Evolutionary conservation across 2,329 filamentous ascomycete species (phyloP).

Genomic region (Neonectria magnoliae): DNA sequence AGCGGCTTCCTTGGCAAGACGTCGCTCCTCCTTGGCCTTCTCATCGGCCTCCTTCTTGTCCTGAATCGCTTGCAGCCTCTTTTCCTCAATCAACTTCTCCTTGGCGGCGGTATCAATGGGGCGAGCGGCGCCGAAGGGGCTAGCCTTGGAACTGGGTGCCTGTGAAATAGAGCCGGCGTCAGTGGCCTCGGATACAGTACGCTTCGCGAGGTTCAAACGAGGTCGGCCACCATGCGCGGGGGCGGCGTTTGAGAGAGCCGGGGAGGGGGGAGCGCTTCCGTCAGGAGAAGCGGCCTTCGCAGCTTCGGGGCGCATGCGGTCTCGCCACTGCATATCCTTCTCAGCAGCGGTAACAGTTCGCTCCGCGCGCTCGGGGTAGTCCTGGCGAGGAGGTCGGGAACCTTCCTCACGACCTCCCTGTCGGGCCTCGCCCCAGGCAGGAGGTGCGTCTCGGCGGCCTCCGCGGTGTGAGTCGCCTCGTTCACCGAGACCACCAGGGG

Average conservation of each 20-base stretch:
- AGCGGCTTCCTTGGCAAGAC: slow-evolving; percentile 67
- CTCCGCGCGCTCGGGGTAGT: slow-evolving; percentile 75
- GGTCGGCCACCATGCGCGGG: slow-evolving; percentile 72
- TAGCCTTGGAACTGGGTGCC: slow-evolving; percentile 80
- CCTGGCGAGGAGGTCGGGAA: slow-evolving; percentile 81
- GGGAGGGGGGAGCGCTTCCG: slow-evolving; percentile 78
- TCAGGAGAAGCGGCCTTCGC: slow-evolving; percentile 74
- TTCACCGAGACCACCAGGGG: slow-evolving; percentile 63
- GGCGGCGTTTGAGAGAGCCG: slow-evolving; percentile 65
- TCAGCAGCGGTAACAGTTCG: slow-evolving; percentile 87
- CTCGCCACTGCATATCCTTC: slow-evolving; percentile 91
- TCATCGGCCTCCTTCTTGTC: slow-evolving; percentile 91
- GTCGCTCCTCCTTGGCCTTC: slow-evolving; percentile 81
- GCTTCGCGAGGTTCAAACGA: slow-evolving; percentile 87
- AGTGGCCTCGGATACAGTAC: slow-evolving; percentile 82
- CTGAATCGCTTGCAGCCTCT: slow-evolving; percentile 75
- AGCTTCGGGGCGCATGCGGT: slow-evolving; percentile 87
- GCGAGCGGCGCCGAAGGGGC: slow-evolving; percentile 90
- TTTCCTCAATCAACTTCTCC: slow-evolving; percentile 91
- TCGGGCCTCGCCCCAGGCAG: slow-evolving; percentile 79
- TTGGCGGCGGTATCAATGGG: slow-evolving; percentile 93
- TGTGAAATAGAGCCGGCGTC: slow-evolving; percentile 62
- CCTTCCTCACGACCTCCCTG: slow-evolving; percentile 81
- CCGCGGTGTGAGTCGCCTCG: slow-evolving; percentile 67
- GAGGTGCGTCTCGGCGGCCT: slow-evolving; percentile 75